Evolutionary conservation across 1,284 basidiomycete genomes (phyloP).

Genomic region (Sanghuangporus weigelae): DNA sequence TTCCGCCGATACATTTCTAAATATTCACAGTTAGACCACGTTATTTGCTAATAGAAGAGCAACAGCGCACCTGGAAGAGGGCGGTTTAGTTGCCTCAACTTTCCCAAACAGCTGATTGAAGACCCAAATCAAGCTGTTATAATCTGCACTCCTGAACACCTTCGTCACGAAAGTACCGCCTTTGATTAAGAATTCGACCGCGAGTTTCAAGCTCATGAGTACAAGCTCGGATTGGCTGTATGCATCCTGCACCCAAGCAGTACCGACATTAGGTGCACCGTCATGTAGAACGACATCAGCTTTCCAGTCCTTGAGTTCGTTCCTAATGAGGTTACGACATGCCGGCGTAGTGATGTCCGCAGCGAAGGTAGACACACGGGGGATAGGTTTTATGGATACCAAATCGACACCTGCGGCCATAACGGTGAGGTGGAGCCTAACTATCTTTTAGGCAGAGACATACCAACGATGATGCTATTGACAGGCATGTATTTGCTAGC

Average conservation of each 20-base stretch:
- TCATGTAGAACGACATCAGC: constrained; percentile 99
- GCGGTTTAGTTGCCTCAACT: constrained; percentile 98
- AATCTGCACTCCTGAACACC: constrained; percentile 98
- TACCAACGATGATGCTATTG: constrained; percentile 92
- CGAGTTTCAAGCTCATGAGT: constrained; percentile 92
- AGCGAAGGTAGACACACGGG: constrained; percentile 88
- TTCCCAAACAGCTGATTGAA: constrained; percentile 95
- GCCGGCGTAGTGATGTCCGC: constrained; percentile 93
- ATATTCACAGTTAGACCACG: constrained; percentile 6
- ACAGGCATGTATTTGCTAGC: constrained; percentile 98
- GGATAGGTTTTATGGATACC: constrained; percentile 95
- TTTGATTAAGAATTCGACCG: constrained; percentile 91
- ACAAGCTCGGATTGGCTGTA: constrained; percentile 98
- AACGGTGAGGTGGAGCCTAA: not conserved
- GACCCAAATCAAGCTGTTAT: constrained; percentile 99
- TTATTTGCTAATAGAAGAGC: constrained; percentile 1
- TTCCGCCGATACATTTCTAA: constrained; percentile 97
- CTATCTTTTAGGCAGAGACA: constrained; percentile 25
- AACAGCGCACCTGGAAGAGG: constrained; percentile 78
- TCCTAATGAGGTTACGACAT: constrained; percentile 84
- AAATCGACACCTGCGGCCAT: constrained; percentile 79
- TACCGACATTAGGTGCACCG: constrained; percentile 99
- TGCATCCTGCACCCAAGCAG: constrained; percentile 99
- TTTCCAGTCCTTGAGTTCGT: constrained; percentile 97
- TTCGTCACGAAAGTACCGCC: constrained; percentile 98